Conservation (phyloP, 371 early-diverging fungal genomes). For the Batkoa obscura region DNA sequence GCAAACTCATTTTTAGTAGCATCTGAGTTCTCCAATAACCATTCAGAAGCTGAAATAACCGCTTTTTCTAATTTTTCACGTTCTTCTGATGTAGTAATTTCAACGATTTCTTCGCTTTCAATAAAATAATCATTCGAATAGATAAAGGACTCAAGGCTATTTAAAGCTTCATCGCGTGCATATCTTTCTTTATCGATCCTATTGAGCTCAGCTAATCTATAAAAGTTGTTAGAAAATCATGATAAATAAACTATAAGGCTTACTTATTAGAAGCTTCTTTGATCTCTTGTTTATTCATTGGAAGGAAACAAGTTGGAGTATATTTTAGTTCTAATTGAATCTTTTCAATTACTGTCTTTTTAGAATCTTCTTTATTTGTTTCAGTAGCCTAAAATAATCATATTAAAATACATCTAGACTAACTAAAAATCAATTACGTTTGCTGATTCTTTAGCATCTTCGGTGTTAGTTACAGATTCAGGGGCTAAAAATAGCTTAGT, state of each 20-base stretch:
- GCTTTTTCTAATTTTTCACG: slow-evolving; percentile 36
- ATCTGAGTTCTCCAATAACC: slow-evolving; percentile 66
- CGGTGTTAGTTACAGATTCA: slow-evolving; percentile 8
- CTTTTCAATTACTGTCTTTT: slow-evolving; percentile 20
- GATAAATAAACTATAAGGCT: neutral
- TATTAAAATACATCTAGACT: no score
- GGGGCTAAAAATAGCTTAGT: neutral
- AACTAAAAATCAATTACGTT: no score
- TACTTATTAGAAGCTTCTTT: slow-evolving; percentile 9
- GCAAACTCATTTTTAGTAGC: slow-evolving; percentile 15
- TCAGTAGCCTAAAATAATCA: no score
- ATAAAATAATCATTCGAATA: slow-evolving; percentile 68
- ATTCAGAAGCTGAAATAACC: slow-evolving; percentile 48
- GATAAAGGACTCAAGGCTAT: slow-evolving; percentile 75
- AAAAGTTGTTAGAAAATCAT: neutral
- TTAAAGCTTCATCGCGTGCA: slow-evolving; percentile 64
- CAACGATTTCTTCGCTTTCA: slow-evolving; percentile 41
- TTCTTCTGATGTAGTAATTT: slow-evolving; percentile 47
- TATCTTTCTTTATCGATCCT: slow-evolving; percentile 39
- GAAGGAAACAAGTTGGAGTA: neutral
- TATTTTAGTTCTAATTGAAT: slow-evolving; percentile 10
- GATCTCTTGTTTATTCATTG: slow-evolving; percentile 11
- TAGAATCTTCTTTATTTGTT: slow-evolving; percentile 17
- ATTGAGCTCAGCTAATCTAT: slow-evolving; percentile 19
- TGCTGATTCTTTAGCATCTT: neutral